Base-by-base conservation (phyloP, 345 rosid species). In the Combretum micranthum region DNA sequence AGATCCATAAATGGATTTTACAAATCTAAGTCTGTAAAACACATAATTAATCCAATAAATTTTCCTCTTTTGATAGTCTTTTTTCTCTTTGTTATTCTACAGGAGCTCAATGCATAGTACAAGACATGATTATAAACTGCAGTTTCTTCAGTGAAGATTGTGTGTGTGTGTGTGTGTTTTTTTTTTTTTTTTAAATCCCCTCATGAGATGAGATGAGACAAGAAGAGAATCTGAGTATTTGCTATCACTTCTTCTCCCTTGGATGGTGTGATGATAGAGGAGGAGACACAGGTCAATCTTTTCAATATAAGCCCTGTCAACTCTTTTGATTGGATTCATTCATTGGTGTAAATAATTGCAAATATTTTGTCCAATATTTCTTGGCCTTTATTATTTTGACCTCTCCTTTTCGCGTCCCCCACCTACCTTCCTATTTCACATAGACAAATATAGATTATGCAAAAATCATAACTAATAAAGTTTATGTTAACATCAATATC, bases 251-350 rank as follows among this genome's bases (percentile, higher is more conserved):
- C 39, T 32, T 32, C 42, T 48, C 61, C 23, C 15, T 47, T 56
- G 64, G 71, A 54, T 64, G 51, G 63, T 66, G 77, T 79, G 56
- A n/a, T n/a, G 59, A 51, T 59, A 62, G 57, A 66, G 55, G 57
- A 66, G 55, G 63, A 64, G 69, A 70, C 72, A 58, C 72, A 75
- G 85, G 82, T 77, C 85, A 80, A 75, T 75, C 83, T 71, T 77
- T 71, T 80, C 78, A 76, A 69, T 60, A 69, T 56, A 17, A 15
- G 75, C 73, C 76, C 80, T 74, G 85, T 78, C 83, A 80, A 74
- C 65, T 78, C 78, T 53, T 73, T 74, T 73, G 80, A 72, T 69
- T 76, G 79, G 65, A 67, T 71, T 73, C 72, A 70, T 77, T 25
- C 26, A 25, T 25, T 2, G 26, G 39, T 4, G 9, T 32, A 32